Evolutionary conservation across 2,329 filamentous ascomycete genomes (phyloP), one percentile per base, ranked within the genome.

Genomic region (Diaporthe sp.): DNA sequence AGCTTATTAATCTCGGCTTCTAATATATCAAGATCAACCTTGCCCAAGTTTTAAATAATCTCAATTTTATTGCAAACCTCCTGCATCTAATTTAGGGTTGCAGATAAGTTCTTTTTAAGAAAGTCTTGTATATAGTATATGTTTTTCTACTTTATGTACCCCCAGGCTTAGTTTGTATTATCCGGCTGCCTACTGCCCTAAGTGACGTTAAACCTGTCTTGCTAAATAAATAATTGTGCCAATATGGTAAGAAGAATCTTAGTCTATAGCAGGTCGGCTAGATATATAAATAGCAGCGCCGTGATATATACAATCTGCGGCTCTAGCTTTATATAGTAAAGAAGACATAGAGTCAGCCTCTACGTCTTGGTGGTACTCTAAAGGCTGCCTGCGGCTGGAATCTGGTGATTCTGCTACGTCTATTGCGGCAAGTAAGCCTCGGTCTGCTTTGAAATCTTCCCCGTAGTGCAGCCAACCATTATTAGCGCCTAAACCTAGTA

Each of bases 201-300:
- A 8, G 37, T 51, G 42, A 68, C 32, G 17, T 68, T 53, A 17
- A 68, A 68, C 10, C 63, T 47, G 17, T 47, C 50, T 27, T 68
- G 44, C 63, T 47, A 68, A 13, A 68, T 47, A 25, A 53, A 32
- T 7, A 47, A 68, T 47, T 27, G 63, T 19, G 63, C 63, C 32
- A 68, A 5, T 7, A 47, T 68, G 27, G 63, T 68, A 19, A 68
- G 63, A 4, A 68, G 63, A n/a, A 68, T 68, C 42, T 68, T 47
- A 1, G 44, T 35, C 44, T 7, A 30, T 2, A 47, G 44, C 42
- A 68, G 63, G 13, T 68, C 63, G 7, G 22, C 22, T 10, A 30
- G 47, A 9, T 68, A 47, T 13, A 32, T 53, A 39, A n/a, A 68
- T 22, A 8, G 27, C 63, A 68, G 44, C 27, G 42, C 63, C 17